Percentiles rank a stretch among this genome's conserved stretches.
Conservation (phyloP, 2,329 filamentous ascomycete species). For the Alternaria infectoria region DNA sequence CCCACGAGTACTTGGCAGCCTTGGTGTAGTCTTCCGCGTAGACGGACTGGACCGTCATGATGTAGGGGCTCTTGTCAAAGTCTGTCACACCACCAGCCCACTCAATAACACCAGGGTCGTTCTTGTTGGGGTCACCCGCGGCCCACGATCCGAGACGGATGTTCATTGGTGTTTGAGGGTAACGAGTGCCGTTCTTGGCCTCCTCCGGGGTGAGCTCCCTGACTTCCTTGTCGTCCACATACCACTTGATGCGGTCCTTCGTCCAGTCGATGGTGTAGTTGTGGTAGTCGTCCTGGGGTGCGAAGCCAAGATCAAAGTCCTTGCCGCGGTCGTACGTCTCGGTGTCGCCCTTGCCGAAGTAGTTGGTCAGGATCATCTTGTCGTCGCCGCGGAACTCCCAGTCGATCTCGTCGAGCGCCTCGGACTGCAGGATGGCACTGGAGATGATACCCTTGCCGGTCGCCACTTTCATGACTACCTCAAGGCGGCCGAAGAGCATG, state of each 20-base stretch:
- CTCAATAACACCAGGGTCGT: conserved; percentile 44
- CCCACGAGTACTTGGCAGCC: conserved; percentile 68
- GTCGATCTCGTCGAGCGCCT: conserved; percentile 62
- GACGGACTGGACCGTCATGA: conserved; percentile 73
- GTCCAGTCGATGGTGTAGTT: conserved; percentile 69
- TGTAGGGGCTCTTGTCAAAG: conserved; percentile 70
- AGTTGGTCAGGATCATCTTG: conserved; percentile 57
- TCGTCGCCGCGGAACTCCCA: conserved; percentile 55
- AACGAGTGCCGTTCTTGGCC: conserved; percentile 64
- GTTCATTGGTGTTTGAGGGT: conserved; percentile 77
- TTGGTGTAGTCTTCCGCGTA: conserved; percentile 64
- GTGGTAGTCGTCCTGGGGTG: conserved; percentile 46
- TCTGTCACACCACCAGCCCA: conserved; percentile 74
- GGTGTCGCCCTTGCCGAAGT: conserved; percentile 62
- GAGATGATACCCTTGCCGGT: conserved; percentile 58
- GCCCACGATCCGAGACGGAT: conserved; percentile 74
- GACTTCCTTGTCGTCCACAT: conserved; percentile 65
- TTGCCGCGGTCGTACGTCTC: conserved; percentile 58
- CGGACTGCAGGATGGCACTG: conserved; percentile 58
- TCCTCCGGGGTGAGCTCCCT: conserved; percentile 67
- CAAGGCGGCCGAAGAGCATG: conserved; percentile 61
- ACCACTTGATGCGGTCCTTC: conserved; percentile 67
- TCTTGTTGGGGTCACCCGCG: conserved; percentile 58
- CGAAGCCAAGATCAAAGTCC: conserved; percentile 35
- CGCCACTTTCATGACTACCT: conserved; percentile 56